Percentiles rank a stretch among this genome's conserved stretches.
phyloP scores from a whole-genome alignment of 805 yeast species.

The Saccharomycopsis javanensis region DNA sequence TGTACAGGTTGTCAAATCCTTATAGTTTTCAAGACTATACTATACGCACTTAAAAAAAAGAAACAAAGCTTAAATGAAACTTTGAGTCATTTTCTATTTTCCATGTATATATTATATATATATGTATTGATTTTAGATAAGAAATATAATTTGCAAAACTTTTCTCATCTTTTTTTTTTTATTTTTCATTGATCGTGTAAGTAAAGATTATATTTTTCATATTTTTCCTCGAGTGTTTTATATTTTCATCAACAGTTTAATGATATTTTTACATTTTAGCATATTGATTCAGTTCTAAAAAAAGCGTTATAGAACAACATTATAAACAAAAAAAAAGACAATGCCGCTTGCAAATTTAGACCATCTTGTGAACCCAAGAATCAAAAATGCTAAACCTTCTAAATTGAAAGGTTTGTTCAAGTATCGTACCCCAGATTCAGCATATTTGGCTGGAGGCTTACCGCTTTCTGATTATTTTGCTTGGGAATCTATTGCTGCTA shows the following conservation, averaged over 20 bases:
- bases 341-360: background rate
- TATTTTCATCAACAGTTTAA: too few relatives aligned
- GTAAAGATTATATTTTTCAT: background rate
- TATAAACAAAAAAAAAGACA: background rate
- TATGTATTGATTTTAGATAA: too few relatives aligned
- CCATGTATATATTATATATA: background rate
- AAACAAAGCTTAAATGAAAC: background rate
- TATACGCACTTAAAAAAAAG: background rate
- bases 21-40: too few relatives aligned
- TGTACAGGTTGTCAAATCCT: too few relatives aligned
- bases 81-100: background rate
- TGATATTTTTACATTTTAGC: too few relatives aligned
- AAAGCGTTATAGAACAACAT: background rate
- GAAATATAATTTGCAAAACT: too few relatives aligned
- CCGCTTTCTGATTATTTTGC: slow-evolving; percentile 74
- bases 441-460: slow-evolving; percentile 76
- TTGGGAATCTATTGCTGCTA: slow-evolving; percentile 52
- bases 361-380: slow-evolving; percentile 3
- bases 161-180: too few relatives aligned
- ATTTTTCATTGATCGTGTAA: background rate
- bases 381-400: slow-evolving; percentile 5
- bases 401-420: background rate
- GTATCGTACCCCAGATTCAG: slow-evolving; percentile 39
- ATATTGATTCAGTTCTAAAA: too few relatives aligned
- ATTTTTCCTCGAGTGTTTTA: background rate